phyloP scores from a whole-genome alignment of 371 early-diverging fungal species.

The Umbelopsis sp. region DNA sequence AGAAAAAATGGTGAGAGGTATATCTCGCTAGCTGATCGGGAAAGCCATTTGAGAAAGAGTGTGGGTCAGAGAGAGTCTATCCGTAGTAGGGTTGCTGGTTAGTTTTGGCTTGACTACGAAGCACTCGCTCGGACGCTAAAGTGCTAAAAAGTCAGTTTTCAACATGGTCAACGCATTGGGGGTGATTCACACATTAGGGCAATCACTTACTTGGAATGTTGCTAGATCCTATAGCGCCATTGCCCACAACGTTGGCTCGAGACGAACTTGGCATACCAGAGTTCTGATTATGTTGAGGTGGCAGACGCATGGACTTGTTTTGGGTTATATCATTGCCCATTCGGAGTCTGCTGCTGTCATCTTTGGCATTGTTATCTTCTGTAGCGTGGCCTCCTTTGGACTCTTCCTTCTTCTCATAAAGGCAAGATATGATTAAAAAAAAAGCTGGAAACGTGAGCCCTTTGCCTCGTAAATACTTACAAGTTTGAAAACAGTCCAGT shows the following conservation, averaged over 20 bases:
- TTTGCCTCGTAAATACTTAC: constrained; percentile 27
- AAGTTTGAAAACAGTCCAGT: constrained; percentile 81
- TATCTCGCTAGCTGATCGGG: constrained; percentile 16
- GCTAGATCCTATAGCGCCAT: background rate
- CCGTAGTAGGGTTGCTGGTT: constrained; percentile 6
- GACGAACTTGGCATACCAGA: constrained; percentile 13
- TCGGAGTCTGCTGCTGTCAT: background rate
- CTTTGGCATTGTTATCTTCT: background rate
- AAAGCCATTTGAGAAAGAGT: background rate
- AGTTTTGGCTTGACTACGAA: constrained; percentile 15
- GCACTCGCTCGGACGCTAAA: constrained; percentile 13
- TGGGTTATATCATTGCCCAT: background rate
- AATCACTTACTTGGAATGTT: constrained; percentile 3
- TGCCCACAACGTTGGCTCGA: constrained; percentile 1
- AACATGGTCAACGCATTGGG: background rate
- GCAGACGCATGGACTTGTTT: background rate
- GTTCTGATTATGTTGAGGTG: background rate
- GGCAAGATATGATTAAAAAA: background rate
- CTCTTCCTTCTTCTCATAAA: constrained; percentile 9
- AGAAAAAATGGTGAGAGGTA: background rate
- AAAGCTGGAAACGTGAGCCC: too few relatives aligned
- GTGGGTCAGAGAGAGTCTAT: background rate
- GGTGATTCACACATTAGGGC: background rate
- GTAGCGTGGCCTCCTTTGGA: constrained; percentile 6
- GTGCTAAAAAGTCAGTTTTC: background rate